These are phyloP conservation scores for Aureobasidium sp. DNA, from an alignment of 2,329 filamentous ascomycete genomes.

Conservation along the genomic window DNA sequence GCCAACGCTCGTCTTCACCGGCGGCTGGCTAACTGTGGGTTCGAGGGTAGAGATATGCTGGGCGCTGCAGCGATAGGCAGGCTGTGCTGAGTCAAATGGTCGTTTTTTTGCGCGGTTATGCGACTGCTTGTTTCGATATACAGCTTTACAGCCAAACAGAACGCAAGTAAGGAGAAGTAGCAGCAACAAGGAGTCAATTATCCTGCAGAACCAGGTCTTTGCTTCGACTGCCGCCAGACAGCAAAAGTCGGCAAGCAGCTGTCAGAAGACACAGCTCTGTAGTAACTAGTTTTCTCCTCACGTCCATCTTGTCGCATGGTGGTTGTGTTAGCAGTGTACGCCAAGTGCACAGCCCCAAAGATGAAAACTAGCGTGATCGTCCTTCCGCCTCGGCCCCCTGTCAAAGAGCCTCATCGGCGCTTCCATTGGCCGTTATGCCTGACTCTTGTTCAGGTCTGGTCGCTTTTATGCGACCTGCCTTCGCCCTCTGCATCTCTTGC, in stretches of 20 bases:
- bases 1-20: constrained; percentile 4
- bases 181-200: background rate
- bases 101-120: background rate
- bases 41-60: background rate
- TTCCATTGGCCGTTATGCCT: background rate
- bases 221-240: background rate
- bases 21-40: background rate
- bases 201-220: background rate
- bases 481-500: background rate
- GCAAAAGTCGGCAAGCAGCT: background rate
- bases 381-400: constrained; percentile 4
- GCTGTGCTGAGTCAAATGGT: constrained; percentile 7
- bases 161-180: background rate
- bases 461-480: background rate
- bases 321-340: background rate
- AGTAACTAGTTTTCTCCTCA: constrained; percentile 1
- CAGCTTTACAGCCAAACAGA: background rate
- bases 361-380: background rate
- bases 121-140: background rate
- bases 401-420: constrained; percentile 1
- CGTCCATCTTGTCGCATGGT: background rate
- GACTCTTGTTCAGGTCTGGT: background rate
- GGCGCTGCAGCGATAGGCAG: background rate
- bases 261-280: background rate
- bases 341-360: constrained; percentile 4